phyloP scores from a whole-genome alignment of 305 asterid genomes.

The Solanum hybrid region DNA sequence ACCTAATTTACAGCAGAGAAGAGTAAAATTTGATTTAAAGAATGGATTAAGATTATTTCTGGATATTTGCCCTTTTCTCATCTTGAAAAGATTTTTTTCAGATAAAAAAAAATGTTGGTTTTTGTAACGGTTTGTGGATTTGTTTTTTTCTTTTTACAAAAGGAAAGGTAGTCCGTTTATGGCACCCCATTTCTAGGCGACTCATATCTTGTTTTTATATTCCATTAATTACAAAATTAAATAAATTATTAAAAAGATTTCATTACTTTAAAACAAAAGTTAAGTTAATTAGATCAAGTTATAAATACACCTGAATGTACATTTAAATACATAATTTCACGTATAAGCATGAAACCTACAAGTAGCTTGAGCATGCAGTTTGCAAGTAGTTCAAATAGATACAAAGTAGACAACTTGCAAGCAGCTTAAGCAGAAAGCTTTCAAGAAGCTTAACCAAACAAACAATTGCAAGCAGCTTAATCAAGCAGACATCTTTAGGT shows the following conservation, averaged over 20 bases:
- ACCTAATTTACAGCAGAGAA: not conserved
- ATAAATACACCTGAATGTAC: not conserved
- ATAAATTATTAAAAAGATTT: not conserved
- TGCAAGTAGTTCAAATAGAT: not conserved
- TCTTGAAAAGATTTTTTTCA: not conserved
- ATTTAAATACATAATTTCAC: not conserved
- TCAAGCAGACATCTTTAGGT: not conserved
- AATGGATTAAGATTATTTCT: not conserved
- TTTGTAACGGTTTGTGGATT: conserved; percentile 36
- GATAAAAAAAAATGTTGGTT: not conserved
- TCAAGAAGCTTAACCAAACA: not conserved
- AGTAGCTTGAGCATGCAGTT: not conserved
- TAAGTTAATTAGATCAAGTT: not conserved
- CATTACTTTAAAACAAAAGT: not conserved
- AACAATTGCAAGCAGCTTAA: not conserved
- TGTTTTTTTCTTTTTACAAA: conserved; percentile 18
- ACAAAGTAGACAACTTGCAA: not conserved
- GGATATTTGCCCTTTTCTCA: not conserved
- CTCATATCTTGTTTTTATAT: not conserved
- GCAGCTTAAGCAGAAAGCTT: not conserved
- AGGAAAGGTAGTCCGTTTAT: not conserved
- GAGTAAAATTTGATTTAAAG: not conserved
- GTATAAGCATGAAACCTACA: not conserved
- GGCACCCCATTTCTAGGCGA: not conserved
- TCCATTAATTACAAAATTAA: not conserved